Evolutionary conservation across 305 asterid genomes (phyloP), one percentile per base, ranked within the genome.

Genomic region (Salvia sclarea): DNA sequence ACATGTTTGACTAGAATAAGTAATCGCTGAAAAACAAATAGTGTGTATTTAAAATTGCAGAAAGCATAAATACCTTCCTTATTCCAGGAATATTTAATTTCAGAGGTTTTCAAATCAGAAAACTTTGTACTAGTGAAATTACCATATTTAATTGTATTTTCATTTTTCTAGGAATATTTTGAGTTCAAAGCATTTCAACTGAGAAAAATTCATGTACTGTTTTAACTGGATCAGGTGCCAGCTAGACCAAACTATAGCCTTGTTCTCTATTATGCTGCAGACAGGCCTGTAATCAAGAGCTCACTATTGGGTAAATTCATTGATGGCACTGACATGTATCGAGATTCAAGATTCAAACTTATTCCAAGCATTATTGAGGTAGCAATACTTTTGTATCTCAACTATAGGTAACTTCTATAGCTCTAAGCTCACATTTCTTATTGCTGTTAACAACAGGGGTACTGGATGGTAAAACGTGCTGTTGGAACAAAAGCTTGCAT

Each of bases 401-500:
- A 33, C 70, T 58, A 43, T 69, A 41, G 61, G 45, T 37, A 33
- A 49, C 64, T 20, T 67, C 70, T 45, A n/a, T 20, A 57, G 31
- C 16, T 21, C 49, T 57, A 55, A 24, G 18, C 50, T 70, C 56
- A 69, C 59, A 68, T 40, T 54, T 64, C 63, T 65, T 71, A 21
- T 64, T 54, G 16, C 52, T 76, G 61, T 48, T 72, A 44, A 48
- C 55, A 18, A 73, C 81, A 95, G 97, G 98, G 98, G 56, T 92
- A 95, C 80, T 95, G 99, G 99, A 95, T 95, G 99, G 99, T 95
- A 64, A 95, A 95, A 75, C 99, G 98, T 63, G 99, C 99, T 7
- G 99, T 95, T 52, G 99, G 99, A 73, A 88, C 96, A 48, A 95
- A 92, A 84, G 98, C 99, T 72, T 92, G 99, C 84, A 82, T 92